A percentile compares a stretch with the other conserved stretches of the same genome.
These are phyloP conservation scores for Prasinococcaceae sp. DNA, from an alignment of 139 green algal genomes.

Conservation along the genomic window DNA sequence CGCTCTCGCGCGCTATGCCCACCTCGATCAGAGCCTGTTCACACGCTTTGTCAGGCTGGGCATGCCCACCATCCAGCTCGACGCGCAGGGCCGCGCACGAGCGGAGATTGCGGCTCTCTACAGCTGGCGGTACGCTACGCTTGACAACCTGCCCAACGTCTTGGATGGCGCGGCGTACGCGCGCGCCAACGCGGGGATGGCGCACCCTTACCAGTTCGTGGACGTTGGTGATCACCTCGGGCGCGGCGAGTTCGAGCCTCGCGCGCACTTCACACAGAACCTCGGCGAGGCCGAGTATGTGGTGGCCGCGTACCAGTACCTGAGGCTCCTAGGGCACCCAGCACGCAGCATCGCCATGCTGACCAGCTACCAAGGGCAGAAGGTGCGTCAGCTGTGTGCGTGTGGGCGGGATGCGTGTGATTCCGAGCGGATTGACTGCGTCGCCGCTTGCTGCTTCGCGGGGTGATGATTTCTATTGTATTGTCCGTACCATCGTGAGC, in stretches of 20 bases:
- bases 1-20: constrained; percentile 80
- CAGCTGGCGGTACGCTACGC: constrained; percentile 82
- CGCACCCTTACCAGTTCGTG: constrained; percentile 83
- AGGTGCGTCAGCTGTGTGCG: no score
- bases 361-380: constrained; percentile 97
- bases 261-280: constrained; percentile 93
- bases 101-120: constrained; percentile 77
- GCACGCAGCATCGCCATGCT: constrained; percentile 80
- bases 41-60: constrained; percentile 89
- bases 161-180: constrained; percentile 36
- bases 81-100: constrained; percentile 73
- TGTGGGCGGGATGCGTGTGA: no score
- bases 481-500: no score
- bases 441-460: no score
- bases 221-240: constrained; percentile 73
- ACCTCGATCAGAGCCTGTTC: constrained; percentile 90
- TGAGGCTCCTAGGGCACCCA: constrained; percentile 89
- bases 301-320: constrained; percentile 76
- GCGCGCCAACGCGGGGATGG: constrained; percentile 75
- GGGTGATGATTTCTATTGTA: no score
- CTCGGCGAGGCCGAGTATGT: constrained; percentile 86
- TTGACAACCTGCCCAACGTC: constrained; percentile 77
- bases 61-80: constrained; percentile 82
- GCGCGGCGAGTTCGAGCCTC: constrained; percentile 60
- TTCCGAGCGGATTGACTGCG: no score